Percentiles rank a stretch among this genome's conserved stretches.
These are phyloP conservation scores for Panus rudis DNA, from an alignment of 768 basidiomycete genomes.

Conservation along the genomic window DNA sequence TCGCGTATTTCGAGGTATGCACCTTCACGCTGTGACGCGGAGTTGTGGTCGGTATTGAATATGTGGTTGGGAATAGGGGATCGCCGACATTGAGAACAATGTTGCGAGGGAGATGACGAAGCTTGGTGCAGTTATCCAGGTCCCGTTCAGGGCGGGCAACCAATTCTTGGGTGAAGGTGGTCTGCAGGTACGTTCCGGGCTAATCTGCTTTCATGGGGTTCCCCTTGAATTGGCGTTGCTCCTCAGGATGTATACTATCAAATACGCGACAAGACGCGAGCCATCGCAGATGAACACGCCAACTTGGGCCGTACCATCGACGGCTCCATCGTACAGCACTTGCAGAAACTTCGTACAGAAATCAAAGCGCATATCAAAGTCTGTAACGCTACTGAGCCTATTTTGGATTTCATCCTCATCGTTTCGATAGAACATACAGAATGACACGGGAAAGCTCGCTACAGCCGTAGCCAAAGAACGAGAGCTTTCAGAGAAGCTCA, in stretches of 20 bases:
- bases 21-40: background rate
- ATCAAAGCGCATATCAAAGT: conserved; percentile 98
- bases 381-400: conserved; percentile 7
- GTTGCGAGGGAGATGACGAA: conserved; percentile 90
- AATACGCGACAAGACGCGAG: conserved; percentile 88
- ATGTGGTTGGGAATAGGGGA: conserved; percentile 28
- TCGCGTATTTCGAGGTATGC: conserved; percentile 75
- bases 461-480: conserved; percentile 90
- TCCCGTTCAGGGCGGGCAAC: conserved; percentile 91
- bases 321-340: conserved; percentile 93
- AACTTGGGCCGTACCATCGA: conserved; percentile 95
- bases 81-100: conserved; percentile 91
- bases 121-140: conserved; percentile 92
- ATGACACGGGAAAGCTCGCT: conserved; percentile 90
- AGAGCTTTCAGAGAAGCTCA: conserved; percentile 75
- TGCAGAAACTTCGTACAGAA: conserved; percentile 90
- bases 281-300: conserved; percentile 93
- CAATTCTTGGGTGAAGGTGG: conserved; percentile 99
- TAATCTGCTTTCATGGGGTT: background rate
- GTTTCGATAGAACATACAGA: conserved; percentile 74
- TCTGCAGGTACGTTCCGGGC: conserved; percentile 51
- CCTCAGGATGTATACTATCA: conserved; percentile 82
- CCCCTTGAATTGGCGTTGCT: background rate
- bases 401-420: background rate
- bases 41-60: background rate